Evolutionary conservation across 768 basidiomycete species (phyloP).

Genomic region (Sarcomyxa edulis): DNA sequence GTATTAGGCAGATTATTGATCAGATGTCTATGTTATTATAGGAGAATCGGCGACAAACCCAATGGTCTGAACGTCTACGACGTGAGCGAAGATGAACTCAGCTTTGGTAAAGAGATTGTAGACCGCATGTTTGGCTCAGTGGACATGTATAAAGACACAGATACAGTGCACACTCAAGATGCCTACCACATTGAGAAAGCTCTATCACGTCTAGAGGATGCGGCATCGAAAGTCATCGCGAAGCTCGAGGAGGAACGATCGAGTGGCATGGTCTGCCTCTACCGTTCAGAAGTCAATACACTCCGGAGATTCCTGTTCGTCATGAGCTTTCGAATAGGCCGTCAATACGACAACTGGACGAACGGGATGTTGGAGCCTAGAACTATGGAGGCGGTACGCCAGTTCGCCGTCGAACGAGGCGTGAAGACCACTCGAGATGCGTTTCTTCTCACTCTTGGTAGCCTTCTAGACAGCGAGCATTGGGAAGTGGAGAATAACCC

Average conservation of each 20-base stretch:
- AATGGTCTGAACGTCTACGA: constrained; percentile 17
- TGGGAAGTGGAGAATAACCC: constrained; percentile 16
- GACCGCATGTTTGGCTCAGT: constrained; percentile 13
- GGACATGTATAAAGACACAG: constrained; percentile 21
- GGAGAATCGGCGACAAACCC: constrained; percentile 5
- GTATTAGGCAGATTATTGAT: too few species aligned
- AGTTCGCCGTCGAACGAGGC: constrained; percentile 14
- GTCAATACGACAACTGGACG: constrained; percentile 18
- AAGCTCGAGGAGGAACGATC: constrained; percentile 10
- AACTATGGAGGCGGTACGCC: constrained; percentile 16
- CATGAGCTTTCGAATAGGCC: constrained; percentile 24
- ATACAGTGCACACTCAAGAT: constrained; percentile 12
- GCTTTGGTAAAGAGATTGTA: constrained; percentile 12
- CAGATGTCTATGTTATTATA: too few species aligned
- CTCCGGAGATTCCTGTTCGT: constrained; percentile 31
- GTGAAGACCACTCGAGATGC: constrained; percentile 16
- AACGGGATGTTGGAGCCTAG: constrained; percentile 17
- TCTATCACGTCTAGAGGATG: constrained; percentile 20
- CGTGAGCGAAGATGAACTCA: constrained; percentile 10
- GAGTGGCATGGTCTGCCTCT: constrained; percentile 11
- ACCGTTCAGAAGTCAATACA: constrained; percentile 20
- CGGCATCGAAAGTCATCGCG: constrained; percentile 17
- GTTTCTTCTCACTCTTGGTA: constrained; percentile 24
- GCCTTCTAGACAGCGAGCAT: constrained; percentile 26
- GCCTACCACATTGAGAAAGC: constrained; percentile 22